Conservation (phyloP, 768 basidiomycete species). For the Trametes maxima region DNA sequence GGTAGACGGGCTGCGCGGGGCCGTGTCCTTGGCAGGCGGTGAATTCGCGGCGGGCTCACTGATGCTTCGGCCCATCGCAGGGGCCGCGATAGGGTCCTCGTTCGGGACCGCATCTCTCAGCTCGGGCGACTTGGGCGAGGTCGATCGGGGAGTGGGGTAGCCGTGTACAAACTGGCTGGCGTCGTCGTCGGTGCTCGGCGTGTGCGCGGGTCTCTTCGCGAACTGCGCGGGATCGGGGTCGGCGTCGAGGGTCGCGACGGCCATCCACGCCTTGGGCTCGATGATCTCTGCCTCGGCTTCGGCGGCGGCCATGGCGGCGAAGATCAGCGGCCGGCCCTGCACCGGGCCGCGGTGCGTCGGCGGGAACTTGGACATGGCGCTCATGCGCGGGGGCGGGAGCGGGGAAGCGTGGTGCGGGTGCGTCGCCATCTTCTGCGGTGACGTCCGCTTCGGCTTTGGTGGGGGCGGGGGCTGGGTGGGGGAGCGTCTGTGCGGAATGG, state of each 20-base stretch:
- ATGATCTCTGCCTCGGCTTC: constrained; percentile 20
- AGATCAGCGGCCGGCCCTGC: constrained; percentile 62
- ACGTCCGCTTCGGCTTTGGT: not conserved
- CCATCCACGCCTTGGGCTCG: constrained; percentile 21
- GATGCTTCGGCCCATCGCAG: not conserved
- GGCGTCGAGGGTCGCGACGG: constrained; percentile 15
- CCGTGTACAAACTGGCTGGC: constrained; percentile 25
- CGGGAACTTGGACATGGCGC: not conserved
- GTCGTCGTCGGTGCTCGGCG: constrained; percentile 12
- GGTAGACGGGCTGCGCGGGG: constrained; percentile 1
- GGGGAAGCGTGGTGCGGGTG: constrained; percentile 2
- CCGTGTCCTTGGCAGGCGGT: not conserved
- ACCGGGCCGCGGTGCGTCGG: constrained; percentile 17
- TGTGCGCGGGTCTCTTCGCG: not conserved
- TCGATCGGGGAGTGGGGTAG: constrained; percentile 26
- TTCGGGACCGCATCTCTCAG: not conserved
- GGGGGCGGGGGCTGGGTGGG: constrained; percentile 2
- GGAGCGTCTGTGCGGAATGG: constrained; percentile 19
- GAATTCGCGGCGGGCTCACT: constrained; percentile 1
- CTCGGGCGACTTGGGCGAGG: constrained; percentile 20
- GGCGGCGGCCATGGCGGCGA: constrained; percentile 50
- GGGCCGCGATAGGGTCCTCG: not conserved
- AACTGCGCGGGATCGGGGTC: not conserved
- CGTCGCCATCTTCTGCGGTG: not conserved
- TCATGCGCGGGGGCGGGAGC: not conserved